These are phyloP conservation scores for Phytophthora idaei DNA, from an alignment of 352 stramenopile genomes.

Conservation along the genomic window DNA sequence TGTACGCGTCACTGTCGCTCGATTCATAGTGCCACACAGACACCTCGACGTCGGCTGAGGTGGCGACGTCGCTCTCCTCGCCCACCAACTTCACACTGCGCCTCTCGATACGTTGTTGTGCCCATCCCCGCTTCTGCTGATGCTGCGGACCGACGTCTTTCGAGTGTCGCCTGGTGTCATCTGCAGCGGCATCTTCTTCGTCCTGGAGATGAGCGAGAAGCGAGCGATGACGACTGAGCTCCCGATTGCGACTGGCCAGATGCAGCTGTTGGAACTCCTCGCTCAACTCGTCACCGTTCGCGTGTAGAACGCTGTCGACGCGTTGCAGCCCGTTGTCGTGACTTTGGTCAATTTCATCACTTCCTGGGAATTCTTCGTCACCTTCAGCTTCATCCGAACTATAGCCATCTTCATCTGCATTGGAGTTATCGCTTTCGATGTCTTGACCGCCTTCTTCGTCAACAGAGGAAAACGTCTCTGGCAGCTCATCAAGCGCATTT, in stretches of 20 bases:
- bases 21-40: background rate
- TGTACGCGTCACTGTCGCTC: slow-evolving; percentile 3
- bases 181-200: slow-evolving; percentile 12
- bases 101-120: slow-evolving; percentile 3
- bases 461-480: slow-evolving; percentile 11
- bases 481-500: background rate
- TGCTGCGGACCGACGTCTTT: background rate
- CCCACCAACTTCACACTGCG: background rate
- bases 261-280: slow-evolving; percentile 25
- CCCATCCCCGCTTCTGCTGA: background rate
- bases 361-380: background rate
- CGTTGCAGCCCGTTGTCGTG: background rate
- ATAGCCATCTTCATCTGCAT: slow-evolving; percentile 2
- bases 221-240: slow-evolving; percentile 2
- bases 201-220: slow-evolving; percentile 20
- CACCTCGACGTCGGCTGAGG: background rate
- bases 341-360: slow-evolving; percentile 1
- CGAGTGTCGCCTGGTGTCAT: background rate
- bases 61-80: background rate
- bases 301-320: background rate
- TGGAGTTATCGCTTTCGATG: background rate
- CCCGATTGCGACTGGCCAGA: slow-evolving; percentile 20
- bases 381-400: background rate
- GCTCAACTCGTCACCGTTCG: slow-evolving; percentile 16
- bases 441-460: slow-evolving; percentile 20